Evolutionary conservation across 2,329 filamentous ascomycete genomes (phyloP), one percentile per base, ranked within the genome.

Genomic region (Graphium sp.): DNA sequence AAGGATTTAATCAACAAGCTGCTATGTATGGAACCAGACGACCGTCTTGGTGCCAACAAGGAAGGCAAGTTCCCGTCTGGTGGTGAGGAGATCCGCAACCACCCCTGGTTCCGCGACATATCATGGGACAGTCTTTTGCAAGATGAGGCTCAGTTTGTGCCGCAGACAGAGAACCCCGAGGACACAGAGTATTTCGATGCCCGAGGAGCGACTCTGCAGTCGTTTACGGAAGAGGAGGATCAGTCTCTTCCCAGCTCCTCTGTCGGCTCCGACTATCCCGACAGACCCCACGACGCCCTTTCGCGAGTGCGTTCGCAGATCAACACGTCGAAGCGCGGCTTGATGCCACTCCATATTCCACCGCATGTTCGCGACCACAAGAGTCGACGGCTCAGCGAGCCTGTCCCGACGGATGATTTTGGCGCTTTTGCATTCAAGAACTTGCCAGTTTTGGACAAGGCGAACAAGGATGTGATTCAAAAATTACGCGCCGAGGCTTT

Each of bases 131-230:
- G 76, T 1, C 55, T 98, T 13, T 65, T 93, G n/a, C 77, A 95
- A 44, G 87, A 95, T 37, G 85, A 94, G 44, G 84, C 91, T 4
- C 83, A 93, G 34, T 98, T 98, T 47, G 78, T 98, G 8, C 89
- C 89, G 0, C 79, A 81, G 22, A 76, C 80, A 2, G 83, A 93
- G 44, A 87, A 98, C 40, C 85, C 83, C 0, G 89, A 98, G 48
- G 87, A 98, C 44, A 98, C 89, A 0, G 91, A 98, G 45, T 98
- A 98, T 46, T 98, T 98, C 41, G 89, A 98, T 53, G 56, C 82
- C 14, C 71, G 89, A 38, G 89, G 89, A 17, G 89, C 89, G 11
- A 91, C 84, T 2, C 63, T 95, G 39, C 82, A 93, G 43, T 80
- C 81, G 4, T 98, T 98, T 48, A 75, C 79, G 1, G 84, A 93